phyloP scores from a whole-genome alignment of 441 rosid species.

The Kokia cookei region DNA sequence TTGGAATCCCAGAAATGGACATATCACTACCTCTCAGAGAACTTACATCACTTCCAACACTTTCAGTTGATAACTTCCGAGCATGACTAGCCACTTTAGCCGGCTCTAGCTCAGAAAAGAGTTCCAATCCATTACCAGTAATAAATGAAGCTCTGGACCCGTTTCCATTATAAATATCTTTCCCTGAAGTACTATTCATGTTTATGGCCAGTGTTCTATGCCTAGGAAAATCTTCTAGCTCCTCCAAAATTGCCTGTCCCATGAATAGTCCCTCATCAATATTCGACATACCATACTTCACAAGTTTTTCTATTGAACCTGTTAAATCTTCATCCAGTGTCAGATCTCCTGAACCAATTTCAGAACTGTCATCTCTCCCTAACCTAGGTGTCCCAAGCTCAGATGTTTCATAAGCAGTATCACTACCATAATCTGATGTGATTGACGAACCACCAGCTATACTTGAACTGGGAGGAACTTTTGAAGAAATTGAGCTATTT shows the following conservation, averaged over 20 bases:
- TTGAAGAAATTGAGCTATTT: conserved; percentile 35
- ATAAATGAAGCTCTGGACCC: conserved; percentile 35
- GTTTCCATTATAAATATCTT: conserved; percentile 43
- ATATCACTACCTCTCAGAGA: conserved; percentile 57
- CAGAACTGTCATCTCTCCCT: conserved; percentile 55
- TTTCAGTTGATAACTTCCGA: conserved; percentile 67
- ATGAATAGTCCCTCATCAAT: conserved; percentile 84
- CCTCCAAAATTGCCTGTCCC: conserved; percentile 84
- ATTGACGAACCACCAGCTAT: conserved; percentile 59
- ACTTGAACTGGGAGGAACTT: conserved; percentile 40
- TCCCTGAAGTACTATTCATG: conserved; percentile 32
- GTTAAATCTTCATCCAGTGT: conserved; percentile 58
- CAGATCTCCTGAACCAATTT: conserved; percentile 52
- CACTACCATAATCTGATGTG: conserved; percentile 90
- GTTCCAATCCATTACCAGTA: conserved; percentile 46
- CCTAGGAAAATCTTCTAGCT: conserved; percentile 75
- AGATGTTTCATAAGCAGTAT: conserved; percentile 88
- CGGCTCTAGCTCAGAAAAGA: conserved; percentile 52
- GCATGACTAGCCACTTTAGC: conserved; percentile 48
- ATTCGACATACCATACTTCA: conserved; percentile 71
- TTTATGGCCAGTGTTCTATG: conserved; percentile 43
- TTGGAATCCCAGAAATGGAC: conserved; percentile 53
- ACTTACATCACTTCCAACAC: conserved; percentile 63
- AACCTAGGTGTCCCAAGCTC: conserved; percentile 81
- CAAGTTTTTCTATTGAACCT: conserved; percentile 58